Conservation (phyloP, 805 yeast species). For the Candida silvatica region DNA sequence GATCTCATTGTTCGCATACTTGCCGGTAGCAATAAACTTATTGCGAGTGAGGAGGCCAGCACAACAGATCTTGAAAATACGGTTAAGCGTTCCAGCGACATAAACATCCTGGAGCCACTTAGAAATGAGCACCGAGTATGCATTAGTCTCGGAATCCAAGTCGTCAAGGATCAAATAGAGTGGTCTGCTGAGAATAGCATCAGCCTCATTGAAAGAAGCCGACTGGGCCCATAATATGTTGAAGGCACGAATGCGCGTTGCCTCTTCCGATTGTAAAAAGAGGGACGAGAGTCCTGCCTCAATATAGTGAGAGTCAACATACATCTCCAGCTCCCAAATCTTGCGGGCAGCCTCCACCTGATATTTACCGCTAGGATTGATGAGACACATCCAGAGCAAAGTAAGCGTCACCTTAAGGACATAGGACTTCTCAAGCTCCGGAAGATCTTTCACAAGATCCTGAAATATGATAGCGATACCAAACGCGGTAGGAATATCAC, state of each 20-base stretch:
- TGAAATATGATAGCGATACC: conserved; percentile 34
- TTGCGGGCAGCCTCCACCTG: conserved; percentile 68
- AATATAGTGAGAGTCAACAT: conserved; percentile 42
- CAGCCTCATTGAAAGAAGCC: conserved; percentile 36
- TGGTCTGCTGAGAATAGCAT: conserved; percentile 49
- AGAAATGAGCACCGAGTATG: conserved; percentile 32
- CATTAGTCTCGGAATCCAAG: conserved; percentile 33
- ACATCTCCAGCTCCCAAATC: conserved; percentile 52
- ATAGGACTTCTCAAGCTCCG: conserved; percentile 25
- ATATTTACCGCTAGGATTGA: conserved; percentile 38
- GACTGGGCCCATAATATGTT: conserved; percentile 72
- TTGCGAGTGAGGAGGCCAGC: conserved; percentile 42
- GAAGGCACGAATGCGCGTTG: conserved; percentile 44
- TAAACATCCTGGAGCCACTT: conserved; percentile 40
- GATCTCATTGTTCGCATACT: conserved; percentile 22
- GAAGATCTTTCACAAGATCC: conserved; percentile 23
- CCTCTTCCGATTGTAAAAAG: conserved; percentile 32
- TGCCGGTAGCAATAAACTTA: conserved; percentile 18
- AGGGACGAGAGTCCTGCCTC: conserved; percentile 67
- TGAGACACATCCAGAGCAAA: conserved; percentile 48
- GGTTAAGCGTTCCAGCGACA: conserved; percentile 46
- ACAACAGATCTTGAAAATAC: conserved; percentile 50
- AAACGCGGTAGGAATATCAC: conserved; percentile 27
- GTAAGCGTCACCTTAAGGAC: conserved; percentile 33
- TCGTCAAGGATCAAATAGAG: conserved; percentile 63